Base-by-base conservation (phyloP, 306 rosid species). In the Oxytropis ochrocephala region DNA sequence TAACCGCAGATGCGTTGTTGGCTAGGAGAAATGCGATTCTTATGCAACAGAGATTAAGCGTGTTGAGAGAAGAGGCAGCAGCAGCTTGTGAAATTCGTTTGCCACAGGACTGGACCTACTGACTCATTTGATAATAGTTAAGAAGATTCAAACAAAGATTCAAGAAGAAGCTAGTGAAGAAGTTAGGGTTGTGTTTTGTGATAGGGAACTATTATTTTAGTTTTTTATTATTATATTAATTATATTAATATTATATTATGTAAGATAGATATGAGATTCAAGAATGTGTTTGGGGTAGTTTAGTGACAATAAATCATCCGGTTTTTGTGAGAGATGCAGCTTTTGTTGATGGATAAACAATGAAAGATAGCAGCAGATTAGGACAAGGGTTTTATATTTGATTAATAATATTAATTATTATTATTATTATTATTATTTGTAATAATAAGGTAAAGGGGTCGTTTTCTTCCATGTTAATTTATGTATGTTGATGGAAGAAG, bases 81-180 rank as follows among this genome's bases (percentile, higher is more conserved):
- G 76, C 80, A 1, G 88, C 63, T 14, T 82, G 79, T 36, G 98
- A 90, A 61, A 16, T 64, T 11, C 81, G 86, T 29, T 51, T 90
- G 6, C 98, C 98, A 1, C 90, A 85, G 49, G 98, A 94, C 14
- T 94, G 98, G 98, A 88, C 93, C 2, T 94, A 94, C 35, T 55
- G 63, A 84, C 64, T 43, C 47, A 12, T 59, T 13, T 7, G 63
- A 51, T 10, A 16, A 66, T 10, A 4, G 30, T 46, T 19, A 30
- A 8, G 12, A 76, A 24, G 67, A 67, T 75, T 57, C 67, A 32
- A 55, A 6, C 19, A 43, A 4, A 72, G 35, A 44, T 11, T 19
- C 19, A 33, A 49, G 59, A 72, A 48, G 61, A 46, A 61, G 36
- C 11, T 50, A 79, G 78, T 75, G 24, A 75, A 59, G 11, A 41